Evolutionary conservation across 805 yeast genomes (phyloP).

Genomic region (Blastobotrys mokoenaii): DNA sequence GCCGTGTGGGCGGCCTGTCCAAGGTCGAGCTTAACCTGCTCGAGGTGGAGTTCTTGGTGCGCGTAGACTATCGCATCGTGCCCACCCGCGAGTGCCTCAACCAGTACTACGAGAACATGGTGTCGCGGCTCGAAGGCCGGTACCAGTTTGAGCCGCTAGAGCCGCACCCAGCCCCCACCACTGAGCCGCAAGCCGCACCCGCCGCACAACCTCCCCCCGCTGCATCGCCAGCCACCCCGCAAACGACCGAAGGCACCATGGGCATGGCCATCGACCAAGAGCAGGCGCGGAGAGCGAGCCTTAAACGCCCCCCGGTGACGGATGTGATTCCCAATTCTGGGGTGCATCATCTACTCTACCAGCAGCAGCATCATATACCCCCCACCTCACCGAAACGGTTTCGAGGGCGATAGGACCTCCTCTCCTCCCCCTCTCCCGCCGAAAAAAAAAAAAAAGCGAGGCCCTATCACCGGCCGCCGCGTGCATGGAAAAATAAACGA

Average conservation of each 20-base stretch:
- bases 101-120: slow-evolving; percentile 29
- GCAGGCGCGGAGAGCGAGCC: background rate
- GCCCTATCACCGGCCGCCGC: too few species aligned
- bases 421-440: too few species aligned
- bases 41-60: slow-evolving; percentile 76
- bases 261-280: background rate
- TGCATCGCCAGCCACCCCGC: background rate
- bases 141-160: slow-evolving; percentile 15
- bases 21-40: slow-evolving; percentile 73
- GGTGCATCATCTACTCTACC: background rate
- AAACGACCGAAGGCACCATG: too few species aligned
- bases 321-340: slow-evolving; percentile 1
- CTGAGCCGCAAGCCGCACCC: background rate
- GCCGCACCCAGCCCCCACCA: background rate
- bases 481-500: too few species aligned
- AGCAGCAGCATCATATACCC: too few species aligned
- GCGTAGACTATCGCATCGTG: slow-evolving; percentile 71
- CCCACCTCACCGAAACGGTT: too few species aligned
- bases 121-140: slow-evolving; percentile 19
- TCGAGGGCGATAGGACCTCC: too few species aligned
- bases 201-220: background rate
- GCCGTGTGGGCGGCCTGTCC: slow-evolving; percentile 92
- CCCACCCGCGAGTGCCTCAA: slow-evolving; percentile 35
- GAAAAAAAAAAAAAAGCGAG: too few species aligned
- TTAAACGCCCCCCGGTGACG: background rate